These are phyloP conservation scores for Verticillium albo-atrum DNA, from an alignment of 2,329 filamentous ascomycete species.

Conservation along the genomic window DNA sequence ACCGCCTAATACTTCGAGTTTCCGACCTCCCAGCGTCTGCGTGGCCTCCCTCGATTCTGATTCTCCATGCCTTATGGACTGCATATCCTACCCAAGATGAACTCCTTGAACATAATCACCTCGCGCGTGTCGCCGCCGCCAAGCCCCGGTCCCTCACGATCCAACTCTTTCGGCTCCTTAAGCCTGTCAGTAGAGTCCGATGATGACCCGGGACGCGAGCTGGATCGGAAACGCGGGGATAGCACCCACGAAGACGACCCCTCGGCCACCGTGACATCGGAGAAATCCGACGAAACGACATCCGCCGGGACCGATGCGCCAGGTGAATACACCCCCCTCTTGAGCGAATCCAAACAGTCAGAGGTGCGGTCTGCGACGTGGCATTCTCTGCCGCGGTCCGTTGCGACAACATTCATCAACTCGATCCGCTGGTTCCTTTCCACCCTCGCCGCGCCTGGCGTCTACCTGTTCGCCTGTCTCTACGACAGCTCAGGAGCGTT, in stretches of 20 bases:
- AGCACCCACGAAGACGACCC: constrained; percentile 23
- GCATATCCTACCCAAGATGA: constrained; percentile 66
- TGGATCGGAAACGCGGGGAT: constrained; percentile 15
- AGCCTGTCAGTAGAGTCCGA: constrained; percentile 40
- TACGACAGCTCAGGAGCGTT: constrained; percentile 78
- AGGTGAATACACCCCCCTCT: constrained; percentile 65
- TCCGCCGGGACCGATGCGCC: constrained; percentile 21
- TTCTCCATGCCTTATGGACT: constrained; percentile 46
- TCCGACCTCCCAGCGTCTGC: not conserved
- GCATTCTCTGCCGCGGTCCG: constrained; percentile 59
- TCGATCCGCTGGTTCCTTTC: constrained; percentile 75
- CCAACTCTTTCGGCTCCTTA: constrained; percentile 55
- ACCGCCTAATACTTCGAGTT: not conserved
- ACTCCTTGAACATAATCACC: constrained; percentile 92
- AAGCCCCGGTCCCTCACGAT: constrained; percentile 52
- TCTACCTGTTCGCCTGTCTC: constrained; percentile 79
- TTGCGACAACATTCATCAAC: constrained; percentile 68
- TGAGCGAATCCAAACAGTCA: constrained; percentile 27
- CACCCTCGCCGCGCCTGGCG: constrained; percentile 72
- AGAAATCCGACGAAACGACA: constrained; percentile 5
- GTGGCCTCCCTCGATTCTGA: not conserved
- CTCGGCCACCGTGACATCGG: constrained; percentile 13
- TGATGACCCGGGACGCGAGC: constrained; percentile 28
- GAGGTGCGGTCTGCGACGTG: constrained; percentile 38
- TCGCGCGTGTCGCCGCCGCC: constrained; percentile 67